Conservation (phyloP, 1,139 yeast species). For the Candida glucosophila region DNA sequence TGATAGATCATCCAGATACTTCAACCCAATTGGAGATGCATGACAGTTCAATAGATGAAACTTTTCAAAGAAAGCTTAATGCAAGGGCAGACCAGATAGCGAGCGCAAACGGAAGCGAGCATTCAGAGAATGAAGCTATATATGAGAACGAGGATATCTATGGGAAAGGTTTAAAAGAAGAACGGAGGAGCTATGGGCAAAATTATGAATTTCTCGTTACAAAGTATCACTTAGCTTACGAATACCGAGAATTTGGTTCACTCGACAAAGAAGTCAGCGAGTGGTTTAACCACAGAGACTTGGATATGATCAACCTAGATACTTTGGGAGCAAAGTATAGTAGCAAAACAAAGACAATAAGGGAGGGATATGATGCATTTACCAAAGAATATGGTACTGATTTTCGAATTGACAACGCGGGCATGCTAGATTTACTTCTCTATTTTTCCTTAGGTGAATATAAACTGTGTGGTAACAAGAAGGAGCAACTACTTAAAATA, state of each 20-base stretch:
- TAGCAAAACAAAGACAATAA: too few species aligned
- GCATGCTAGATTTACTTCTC: slow-evolving; percentile 1
- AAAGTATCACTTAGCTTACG: slow-evolving; percentile 43
- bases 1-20: slow-evolving; percentile 40
- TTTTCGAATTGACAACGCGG: too few species aligned
- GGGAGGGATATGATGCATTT: too few species aligned
- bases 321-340: too few species aligned
- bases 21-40: slow-evolving; percentile 23
- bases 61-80: slow-evolving; percentile 37
- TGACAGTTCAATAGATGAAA: slow-evolving; percentile 29
- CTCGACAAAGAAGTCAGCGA: slow-evolving; percentile 45
- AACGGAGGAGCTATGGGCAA: too few species aligned
- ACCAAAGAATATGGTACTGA: too few species aligned
- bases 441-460: slow-evolving; percentile 40
- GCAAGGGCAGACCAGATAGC: slow-evolving; percentile 37
- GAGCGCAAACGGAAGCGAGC: too few species aligned
- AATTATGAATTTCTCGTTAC: too few species aligned
- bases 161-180: too few species aligned
- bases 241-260: slow-evolving; percentile 29
- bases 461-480: slow-evolving; percentile 15
- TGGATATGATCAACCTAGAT: slow-evolving; percentile 18
- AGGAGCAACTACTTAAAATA: slow-evolving; percentile 30
- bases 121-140: too few species aligned
- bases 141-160: too few species aligned
- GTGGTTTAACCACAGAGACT: slow-evolving; percentile 57